Base-by-base conservation (phyloP, 768 basidiomycete species). In the Hypsizygus marmoreus region DNA sequence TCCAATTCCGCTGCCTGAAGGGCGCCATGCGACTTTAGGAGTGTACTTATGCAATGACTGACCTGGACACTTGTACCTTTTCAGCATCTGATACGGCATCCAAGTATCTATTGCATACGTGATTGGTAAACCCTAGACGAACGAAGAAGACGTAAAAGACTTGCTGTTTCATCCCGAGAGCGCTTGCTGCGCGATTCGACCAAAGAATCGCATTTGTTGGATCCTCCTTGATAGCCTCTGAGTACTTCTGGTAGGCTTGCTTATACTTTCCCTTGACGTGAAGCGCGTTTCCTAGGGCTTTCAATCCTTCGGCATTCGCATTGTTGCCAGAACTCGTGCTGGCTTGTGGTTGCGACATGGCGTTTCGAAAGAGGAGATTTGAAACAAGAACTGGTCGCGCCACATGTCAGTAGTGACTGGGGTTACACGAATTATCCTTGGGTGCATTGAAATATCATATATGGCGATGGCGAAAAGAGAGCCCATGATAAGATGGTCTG, bases 161-260 rank as follows among this genome's bases (percentile, higher is more conserved):
- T 31, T 26, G 72, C 73, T 61, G 64, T 45, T 68, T 67, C 59
- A 74, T 50, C 1, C 58, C 61, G 25, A 72, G 45, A 28, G 57
- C 57, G 40, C 66, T 66, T n/a, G 74, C 75, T 3, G 75, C 72
- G 11, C 75, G 70, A 54, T 77, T 78, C 17, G 69, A 65, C 50
- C 69, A 74, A 13, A 75, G 56, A 4, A 77, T 55, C 0, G 73
- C 68, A 50, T 74, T 73, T 14, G 57, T 54, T 7, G 63, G 63
- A 26, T 71, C 64, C 44, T 61, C 56, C 39, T 61, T 61, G 50
- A 77, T 73, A 9, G 73, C 75, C 36, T 69, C 63, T 1, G 69
- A 61, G 50, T 74, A 77, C 44, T 73, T 74, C 6, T 58, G 40
- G 43, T 66, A 64, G 5, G 73, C 74, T 4, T 53, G 63, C 12